Base-by-base conservation (phyloP, 1,139 yeast genomes). In the Yamadazyma epiphylla region DNA sequence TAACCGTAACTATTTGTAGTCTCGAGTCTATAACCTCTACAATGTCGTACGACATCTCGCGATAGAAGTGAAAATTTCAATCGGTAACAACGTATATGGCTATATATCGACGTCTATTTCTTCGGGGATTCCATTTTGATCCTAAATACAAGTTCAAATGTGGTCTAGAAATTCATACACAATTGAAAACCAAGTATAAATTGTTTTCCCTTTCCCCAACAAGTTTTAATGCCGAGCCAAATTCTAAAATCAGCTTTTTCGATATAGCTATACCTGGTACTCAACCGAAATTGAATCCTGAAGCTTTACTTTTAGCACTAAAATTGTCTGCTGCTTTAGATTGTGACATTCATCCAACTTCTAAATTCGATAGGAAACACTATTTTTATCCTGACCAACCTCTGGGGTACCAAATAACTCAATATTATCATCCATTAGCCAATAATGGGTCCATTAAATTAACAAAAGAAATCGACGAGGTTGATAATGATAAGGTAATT, bases 381-480 rank as follows among this genome's bases (percentile, higher is more conserved):
- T 91, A 91, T 55, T 89, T 91, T 54, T 91, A 91, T 52, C 94
- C 94, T 1, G 99, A 91, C 54, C 97, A 91, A 55, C 98, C 98
- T 0, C 61, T 85, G 31, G 99, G 99, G 0, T 91, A 88, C 54
- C 99, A 91, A 52, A 81, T 91, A 33, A 91, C 99, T 0, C 99
- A 91, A 58, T 85, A 78, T 48, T 87, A 74, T 51, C 70, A 71
- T 27, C 97, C 99, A 1, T 64, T 85, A 29, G 95, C 96, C 1
- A 64, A 54, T 22, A 64, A 73, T 28, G 98, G 98, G 0, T 42
- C 38, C 13, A 30, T 91, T 26, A 53, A 52, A 19, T 53, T 91
- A 27, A 54, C 46, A 9, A 55, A 60, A 15, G 58, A 71, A 24
- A 58, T 69, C 32, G 95, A 87, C 49, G 80, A 74, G 6, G 64